These are phyloP conservation scores for Chaetothyriales sp. DNA, from an alignment of 2,329 filamentous ascomycete species.

Conservation along the genomic window DNA sequence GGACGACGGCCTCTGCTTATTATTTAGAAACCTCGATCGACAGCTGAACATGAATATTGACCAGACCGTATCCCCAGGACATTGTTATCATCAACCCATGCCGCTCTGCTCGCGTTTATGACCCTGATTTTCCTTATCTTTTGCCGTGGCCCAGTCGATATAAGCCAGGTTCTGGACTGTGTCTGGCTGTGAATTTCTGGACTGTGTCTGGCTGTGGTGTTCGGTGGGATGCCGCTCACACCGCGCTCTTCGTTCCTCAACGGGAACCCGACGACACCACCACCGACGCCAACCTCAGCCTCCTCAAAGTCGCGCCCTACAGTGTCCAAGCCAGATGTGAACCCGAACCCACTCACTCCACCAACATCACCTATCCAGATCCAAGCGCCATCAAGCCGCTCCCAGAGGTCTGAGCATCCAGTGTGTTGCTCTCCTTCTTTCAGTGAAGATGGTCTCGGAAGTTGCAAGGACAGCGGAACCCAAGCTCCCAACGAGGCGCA, in stretches of 20 bases:
- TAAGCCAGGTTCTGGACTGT: too few relatives aligned
- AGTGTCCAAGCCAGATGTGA: background rate
- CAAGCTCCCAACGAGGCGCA: background rate
- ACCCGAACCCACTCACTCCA: slow-evolving; percentile 6
- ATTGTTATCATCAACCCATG: background rate
- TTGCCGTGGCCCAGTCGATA: background rate
- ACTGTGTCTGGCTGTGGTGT: too few relatives aligned
- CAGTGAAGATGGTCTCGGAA: background rate
- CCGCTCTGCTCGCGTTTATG: background rate
- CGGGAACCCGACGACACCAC: slow-evolving; percentile 8
- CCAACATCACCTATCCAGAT: slow-evolving; percentile 9
- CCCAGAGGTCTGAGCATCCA: background rate
- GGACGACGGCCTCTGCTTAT: background rate
- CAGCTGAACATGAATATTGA: background rate
- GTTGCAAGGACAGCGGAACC: background rate
- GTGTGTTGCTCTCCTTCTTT: too few relatives aligned
- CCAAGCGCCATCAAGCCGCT: slow-evolving; percentile 5
- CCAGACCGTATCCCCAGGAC: background rate
- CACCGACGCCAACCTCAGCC: slow-evolving; percentile 5
- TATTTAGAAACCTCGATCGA: background rate
- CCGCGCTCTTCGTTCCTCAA: slow-evolving; percentile 6
- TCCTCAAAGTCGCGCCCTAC: background rate
- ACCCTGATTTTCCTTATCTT: background rate
- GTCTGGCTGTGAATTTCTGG: too few relatives aligned
- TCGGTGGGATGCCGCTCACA: slow-evolving; percentile 6